phyloP scores from a whole-genome alignment of 345 rosid species.

The Melastoma malabathricum region DNA sequence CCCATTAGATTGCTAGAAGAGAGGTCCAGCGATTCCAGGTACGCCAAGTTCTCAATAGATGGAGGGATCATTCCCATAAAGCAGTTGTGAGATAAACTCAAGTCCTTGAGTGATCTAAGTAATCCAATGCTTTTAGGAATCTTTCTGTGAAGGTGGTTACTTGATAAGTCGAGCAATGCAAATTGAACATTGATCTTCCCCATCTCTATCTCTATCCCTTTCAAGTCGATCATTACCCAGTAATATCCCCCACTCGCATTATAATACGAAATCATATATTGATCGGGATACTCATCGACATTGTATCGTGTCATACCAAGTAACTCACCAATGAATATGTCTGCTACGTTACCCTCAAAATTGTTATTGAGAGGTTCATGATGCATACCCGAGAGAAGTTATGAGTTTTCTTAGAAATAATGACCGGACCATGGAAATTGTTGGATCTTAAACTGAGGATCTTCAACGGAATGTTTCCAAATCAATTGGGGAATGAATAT shows the following conservation, averaged over 20 bases:
- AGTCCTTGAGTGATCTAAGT: no score
- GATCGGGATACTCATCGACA: no score
- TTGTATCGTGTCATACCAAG: background rate
- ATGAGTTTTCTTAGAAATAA: background rate
- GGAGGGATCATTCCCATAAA: no score
- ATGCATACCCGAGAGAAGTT: background rate
- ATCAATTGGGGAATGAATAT: conserved; percentile 4
- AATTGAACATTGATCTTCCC: no score
- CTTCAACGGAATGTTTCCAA: conserved; percentile 1
- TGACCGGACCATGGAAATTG: background rate
- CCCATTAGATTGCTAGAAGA: no score
- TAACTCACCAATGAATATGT: background rate
- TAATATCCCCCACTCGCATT: background rate
- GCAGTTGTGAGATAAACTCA: no score
- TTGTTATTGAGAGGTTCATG: background rate
- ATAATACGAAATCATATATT: no score
- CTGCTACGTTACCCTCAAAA: background rate
- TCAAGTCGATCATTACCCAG: background rate
- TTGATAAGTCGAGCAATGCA: conserved; percentile 2
- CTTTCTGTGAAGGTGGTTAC: background rate
- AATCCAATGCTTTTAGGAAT: background rate
- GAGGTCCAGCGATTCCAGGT: no score
- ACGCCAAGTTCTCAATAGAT: no score
- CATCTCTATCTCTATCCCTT: background rate
- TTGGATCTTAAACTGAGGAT: conserved; percentile 1